A percentile compares a stretch with the other conserved stretches of the same genome.
These are phyloP conservation scores for Testicularia cyperi DNA, from an alignment of 1,284 basidiomycete genomes.

Conservation along the genomic window DNA sequence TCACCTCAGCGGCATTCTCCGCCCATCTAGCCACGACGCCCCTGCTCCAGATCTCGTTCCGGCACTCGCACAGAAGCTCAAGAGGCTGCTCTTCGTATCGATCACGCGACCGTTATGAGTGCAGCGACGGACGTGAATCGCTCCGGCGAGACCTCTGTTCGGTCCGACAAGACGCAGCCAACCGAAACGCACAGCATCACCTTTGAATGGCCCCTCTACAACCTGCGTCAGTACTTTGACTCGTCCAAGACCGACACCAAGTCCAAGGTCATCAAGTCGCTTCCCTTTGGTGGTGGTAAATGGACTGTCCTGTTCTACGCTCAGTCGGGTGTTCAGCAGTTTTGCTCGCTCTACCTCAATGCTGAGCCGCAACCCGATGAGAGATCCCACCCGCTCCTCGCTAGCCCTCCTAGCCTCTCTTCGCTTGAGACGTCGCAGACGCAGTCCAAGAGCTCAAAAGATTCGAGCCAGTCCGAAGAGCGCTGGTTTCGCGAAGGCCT, in stretches of 20 bases:
- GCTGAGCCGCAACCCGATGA: slow-evolving; percentile 47
- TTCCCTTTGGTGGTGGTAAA: slow-evolving; percentile 43
- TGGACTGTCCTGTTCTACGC: slow-evolving; percentile 56
- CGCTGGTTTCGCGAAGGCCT: slow-evolving; percentile 80
- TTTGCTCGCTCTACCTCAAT: slow-evolving; percentile 53
- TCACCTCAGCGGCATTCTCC: no score
- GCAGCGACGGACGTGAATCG: no score
- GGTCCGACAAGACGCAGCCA: slow-evolving; percentile 24
- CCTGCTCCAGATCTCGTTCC: no score
- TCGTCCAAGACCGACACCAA: slow-evolving; percentile 59
- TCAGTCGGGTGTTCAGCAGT: slow-evolving; percentile 48
- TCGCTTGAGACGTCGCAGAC: not conserved
- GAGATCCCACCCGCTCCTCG: slow-evolving; percentile 3
- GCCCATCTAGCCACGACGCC: no score
- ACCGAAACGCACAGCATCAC: slow-evolving; percentile 39
- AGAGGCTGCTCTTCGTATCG: no score
- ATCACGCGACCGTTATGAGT: no score
- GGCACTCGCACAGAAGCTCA: no score
- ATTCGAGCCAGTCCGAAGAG: slow-evolving; percentile 61
- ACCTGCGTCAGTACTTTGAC: slow-evolving; percentile 60
- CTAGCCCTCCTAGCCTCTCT: not conserved
- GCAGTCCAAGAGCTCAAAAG: not conserved
- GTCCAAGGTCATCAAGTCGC: slow-evolving; percentile 60
- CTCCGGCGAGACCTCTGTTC: slow-evolving; percentile 12
- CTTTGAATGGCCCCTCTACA: slow-evolving; percentile 53